Evolutionary conservation across 768 basidiomycete species (phyloP), one percentile per base, ranked within the genome.

Genomic region (Hygrocybe coccinea): DNA sequence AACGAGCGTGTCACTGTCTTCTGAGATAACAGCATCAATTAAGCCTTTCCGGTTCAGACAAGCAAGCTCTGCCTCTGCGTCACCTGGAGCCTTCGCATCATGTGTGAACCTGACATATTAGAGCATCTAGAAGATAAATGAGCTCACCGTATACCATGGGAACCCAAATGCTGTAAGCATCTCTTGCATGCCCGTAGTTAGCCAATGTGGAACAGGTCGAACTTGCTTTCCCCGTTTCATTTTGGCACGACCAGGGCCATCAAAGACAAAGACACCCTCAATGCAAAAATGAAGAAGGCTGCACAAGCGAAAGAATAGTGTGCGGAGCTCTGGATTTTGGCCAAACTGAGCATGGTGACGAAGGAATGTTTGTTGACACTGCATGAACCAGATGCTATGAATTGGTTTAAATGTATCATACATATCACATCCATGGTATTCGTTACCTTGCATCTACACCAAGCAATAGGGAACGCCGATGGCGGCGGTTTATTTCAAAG

Each of bases 191-290:
- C 59, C 64, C 10, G 43, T 22, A 2, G 56, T 57, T 10, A 71
- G 43, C 63, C 62, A 67, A 49, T 67, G 60, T 62, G 74, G 58
- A 63, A 65, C 61, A 55, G 59, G 57, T 49, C 57, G 54, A 38
- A 67, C 67, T 34, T 60, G 45, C 55, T 70, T 72, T 43, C 70
- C 68, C 4, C 77, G 67, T 62, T 81, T 81, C 37, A 67, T 55
- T 6, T 56, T 41, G 6, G 81, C 78, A 35, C 77, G 68, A 19
- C 67, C 47, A 0, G 71, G 70, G 0, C 80, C 79, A 64, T 83
- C 76, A 56, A 82, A 81, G 0, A 82, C 76, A 61, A 82, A 79
- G 1, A 81, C 65, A 9, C 70, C 69, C 1, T 70, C 62, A 34
- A 78, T 59, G 1, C 74, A 71, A 6, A 70, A 62, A 8, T 68